Evolutionary conservation across 148 eudicot species (phyloP).

Genomic region (Amaranthus hypochondriacus): DNA sequence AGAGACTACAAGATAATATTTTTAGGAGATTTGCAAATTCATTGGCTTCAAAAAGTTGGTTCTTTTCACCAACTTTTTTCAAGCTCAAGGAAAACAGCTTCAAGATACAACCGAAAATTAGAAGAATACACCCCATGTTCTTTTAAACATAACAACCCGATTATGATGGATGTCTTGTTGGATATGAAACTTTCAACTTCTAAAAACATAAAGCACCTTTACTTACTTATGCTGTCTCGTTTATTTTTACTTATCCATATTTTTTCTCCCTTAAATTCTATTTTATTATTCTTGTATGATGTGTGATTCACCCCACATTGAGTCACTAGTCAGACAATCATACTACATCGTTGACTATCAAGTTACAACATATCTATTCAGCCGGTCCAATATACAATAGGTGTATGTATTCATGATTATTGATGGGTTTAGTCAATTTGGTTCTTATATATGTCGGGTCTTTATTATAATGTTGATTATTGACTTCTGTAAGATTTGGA

Average conservation of each 20-base stretch:
- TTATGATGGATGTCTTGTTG: constrained; percentile 21
- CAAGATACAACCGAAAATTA: constrained; percentile 9
- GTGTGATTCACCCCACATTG: constrained; percentile 30
- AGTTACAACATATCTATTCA: background rate
- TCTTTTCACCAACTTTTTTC: constrained; percentile 5
- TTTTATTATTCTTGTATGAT: constrained; percentile 1
- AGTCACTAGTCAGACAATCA: constrained; percentile 15
- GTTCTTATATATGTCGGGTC: too few relatives aligned
- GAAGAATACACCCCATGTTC: constrained; percentile 25
- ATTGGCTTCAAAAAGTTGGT: constrained; percentile 1
- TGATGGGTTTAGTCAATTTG: too few relatives aligned
- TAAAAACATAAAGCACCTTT: constrained; percentile 22
- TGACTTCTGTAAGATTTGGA: too few relatives aligned
- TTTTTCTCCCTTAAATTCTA: background rate
- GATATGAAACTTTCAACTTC: constrained; percentile 4
- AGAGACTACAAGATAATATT: background rate
- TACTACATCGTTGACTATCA: constrained; percentile 13
- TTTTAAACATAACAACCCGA: constrained; percentile 1
- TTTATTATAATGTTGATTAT: too few relatives aligned
- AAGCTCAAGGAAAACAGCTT: background rate
- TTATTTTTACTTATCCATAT: constrained; percentile 22
- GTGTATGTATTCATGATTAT: too few relatives aligned
- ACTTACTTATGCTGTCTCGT: constrained; percentile 15
- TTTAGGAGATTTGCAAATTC: background rate
- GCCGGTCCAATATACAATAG: too few relatives aligned